Evolutionary conservation across 2,329 filamentous ascomycete species (phyloP), one percentile per base, ranked within the genome.

Genomic region (Stagonosporopsis cucurbitacearum): DNA sequence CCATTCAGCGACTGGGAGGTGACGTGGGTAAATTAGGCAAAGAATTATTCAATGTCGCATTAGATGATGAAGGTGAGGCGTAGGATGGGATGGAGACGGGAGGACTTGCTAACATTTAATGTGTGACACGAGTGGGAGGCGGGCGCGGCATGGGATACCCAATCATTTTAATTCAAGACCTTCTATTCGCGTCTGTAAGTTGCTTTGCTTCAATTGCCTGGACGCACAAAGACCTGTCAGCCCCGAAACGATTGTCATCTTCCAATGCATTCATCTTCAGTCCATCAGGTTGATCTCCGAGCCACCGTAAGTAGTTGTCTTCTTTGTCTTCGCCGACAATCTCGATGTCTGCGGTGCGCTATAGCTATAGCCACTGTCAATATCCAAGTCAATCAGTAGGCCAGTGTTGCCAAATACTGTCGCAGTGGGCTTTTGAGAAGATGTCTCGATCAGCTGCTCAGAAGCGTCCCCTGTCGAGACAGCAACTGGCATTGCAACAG

Each of bases 11-110:
- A 9, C 61, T 90, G 58, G 79, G 82, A 43, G 72, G 73, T 20
- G 75, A 81, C 37, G 81, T 88, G 11, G 80, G 79, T 63, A 81
- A 82, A 67, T 69, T 92, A 64, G 79, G 77, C 3, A 69, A 57
- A 5, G 72, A 78, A 50, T 60, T 86, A 52, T 84, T 84, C 70
- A 78, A 78, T 65, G 63, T 77, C n/a, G 65, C 57, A 33, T 66
- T 65, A 55, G 72, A 75, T 58, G 66, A 57, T 12, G 65, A 60
- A 20, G 60, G 61, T 40, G 59, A 45, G 13, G 60, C 57, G n/a
- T 64, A 41, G 26, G 33, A 17, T 2, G 22, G 25, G 19, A n/a
- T 1, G 15, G 17, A 22, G 13, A 12, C n/a, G n/a, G 37, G 13
- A n/a, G 15, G 12, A 22, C 7, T 6, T 23, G 37, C 4, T 40